Base-by-base conservation (phyloP, 495 filamentous ascomycete genomes). In the Penicillium diatomitis region DNA sequence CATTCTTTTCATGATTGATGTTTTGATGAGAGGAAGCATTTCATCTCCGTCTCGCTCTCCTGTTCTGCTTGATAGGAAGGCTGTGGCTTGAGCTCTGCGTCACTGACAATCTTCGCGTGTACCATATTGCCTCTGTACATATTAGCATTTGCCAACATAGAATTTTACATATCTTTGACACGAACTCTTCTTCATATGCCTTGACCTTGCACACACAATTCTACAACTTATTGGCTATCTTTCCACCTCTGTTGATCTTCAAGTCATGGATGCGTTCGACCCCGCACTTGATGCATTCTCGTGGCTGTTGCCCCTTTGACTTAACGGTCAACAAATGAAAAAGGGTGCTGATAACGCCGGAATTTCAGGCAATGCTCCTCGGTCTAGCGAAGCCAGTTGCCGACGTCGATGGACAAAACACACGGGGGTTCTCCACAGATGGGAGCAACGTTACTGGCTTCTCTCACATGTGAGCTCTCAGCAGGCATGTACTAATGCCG, bases 381-480 rank as follows among this genome's bases (percentile, higher is more conserved):
- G 82, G 74, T 60, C 81, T 88, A 69, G 83, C 83, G 29, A 88
- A 89, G 61, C 82, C 85, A 20, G 82, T 85, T 10, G 79, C 85
- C 28, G 85, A 88, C 56, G 82, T 81, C 32, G 76, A 76, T 45
- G 78, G 75, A 40, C 74, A 77, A 41, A 85, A 84, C 49, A 84
- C 85, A 46, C 83, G 83, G 32, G 85, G 85, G 2, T 88, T 87
- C 59, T 78, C 83, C 2, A 73, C 84, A 2, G 84, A 87, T 45
- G 78, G 76, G 8, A 72, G 72, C 39, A 67, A 71, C 32, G 73
- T 87, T 38, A 81, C 75, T 10, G 79, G 79, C 27, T 82, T 81
- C 56, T 81, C 78, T 8, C 70, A 79, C 9, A 70, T 85, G 77
- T 88, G 44, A 85, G 80, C 56, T 66, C 73, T 4, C 72, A 80